A percentile compares a stretch with the other conserved stretches of the same genome.
Evolutionary conservation across 2,329 filamentous ascomycete genomes (phyloP).

Genomic region (Blumeria hordei): DNA sequence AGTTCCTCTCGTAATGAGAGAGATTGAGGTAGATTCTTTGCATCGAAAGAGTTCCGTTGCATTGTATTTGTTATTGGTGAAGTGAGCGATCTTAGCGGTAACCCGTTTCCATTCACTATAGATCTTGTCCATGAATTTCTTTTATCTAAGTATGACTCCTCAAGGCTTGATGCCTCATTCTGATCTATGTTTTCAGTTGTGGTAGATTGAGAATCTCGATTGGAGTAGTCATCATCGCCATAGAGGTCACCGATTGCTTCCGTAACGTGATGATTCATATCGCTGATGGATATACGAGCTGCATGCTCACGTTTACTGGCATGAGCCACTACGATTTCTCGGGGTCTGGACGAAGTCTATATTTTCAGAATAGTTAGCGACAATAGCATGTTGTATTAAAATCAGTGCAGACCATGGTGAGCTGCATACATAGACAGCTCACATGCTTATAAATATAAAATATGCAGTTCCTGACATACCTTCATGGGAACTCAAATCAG

Average conservation of each 20-base stretch:
- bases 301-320: constrained; percentile 13
- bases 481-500: constrained; percentile 11
- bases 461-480: constrained; percentile 5
- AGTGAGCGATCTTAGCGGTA: constrained; percentile 9
- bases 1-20: constrained; percentile 20
- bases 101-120: constrained; percentile 10
- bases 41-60: constrained; percentile 13
- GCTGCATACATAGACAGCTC: too few relatives aligned
- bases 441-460: too few relatives aligned
- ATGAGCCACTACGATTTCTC: constrained; percentile 16
- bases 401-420: too few relatives aligned
- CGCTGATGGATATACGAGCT: constrained; percentile 25
- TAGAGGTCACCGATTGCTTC: constrained; percentile 56
- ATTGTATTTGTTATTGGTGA: constrained; percentile 12
- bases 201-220: constrained; percentile 28
- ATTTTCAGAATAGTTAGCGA: constrained; percentile 9
- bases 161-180: constrained; percentile 9
- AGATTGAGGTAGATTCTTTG: constrained; percentile 16
- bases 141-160: constrained; percentile 10
- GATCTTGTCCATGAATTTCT: constrained; percentile 8
- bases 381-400: neutral
- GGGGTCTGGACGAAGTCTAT: constrained; percentile 16
- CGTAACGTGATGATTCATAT: constrained; percentile 51
- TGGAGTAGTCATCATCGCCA: constrained; percentile 29
- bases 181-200: constrained; percentile 21